These are phyloP conservation scores for Stephania cephalantha DNA, from an alignment of 164 flowering plant species.

Conservation along the genomic window DNA sequence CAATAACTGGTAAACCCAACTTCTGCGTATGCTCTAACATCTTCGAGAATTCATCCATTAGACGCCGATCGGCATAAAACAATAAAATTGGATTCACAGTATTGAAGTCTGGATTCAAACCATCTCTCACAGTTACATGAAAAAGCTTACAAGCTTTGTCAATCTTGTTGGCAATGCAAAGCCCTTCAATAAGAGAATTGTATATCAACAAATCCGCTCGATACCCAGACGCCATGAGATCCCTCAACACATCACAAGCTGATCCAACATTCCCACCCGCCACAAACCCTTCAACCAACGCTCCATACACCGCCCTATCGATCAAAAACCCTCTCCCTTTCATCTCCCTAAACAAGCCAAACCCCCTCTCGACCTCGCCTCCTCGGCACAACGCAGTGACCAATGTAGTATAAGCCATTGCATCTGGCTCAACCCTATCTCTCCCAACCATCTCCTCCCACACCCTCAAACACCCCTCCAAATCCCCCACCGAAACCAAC, in stretches of 20 bases:
- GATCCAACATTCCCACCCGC: constrained; percentile 50
- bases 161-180: constrained; percentile 52
- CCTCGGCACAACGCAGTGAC: constrained; percentile 64
- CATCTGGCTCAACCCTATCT: constrained; percentile 79
- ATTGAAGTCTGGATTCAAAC: constrained; percentile 55
- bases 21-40: constrained; percentile 58
- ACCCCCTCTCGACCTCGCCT: constrained; percentile 50
- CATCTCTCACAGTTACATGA: constrained; percentile 51
- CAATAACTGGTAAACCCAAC: constrained; percentile 41
- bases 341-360: constrained; percentile 69
- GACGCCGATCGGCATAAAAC: constrained; percentile 47
- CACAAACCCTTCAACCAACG: constrained; percentile 70
- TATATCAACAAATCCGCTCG: constrained; percentile 82
- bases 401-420: constrained; percentile 70
- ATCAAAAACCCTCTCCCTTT: constrained; percentile 58
- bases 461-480: constrained; percentile 70
- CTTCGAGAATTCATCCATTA: constrained; percentile 47
- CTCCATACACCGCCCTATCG: constrained; percentile 71
- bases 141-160: constrained; percentile 77
- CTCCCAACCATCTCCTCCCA: constrained; percentile 88
- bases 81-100: constrained; percentile 70
- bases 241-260: constrained; percentile 73
- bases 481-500: constrained; percentile 50
- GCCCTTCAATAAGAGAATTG: constrained; percentile 65
- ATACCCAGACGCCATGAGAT: constrained; percentile 71